Evolutionary conservation across 108 stramenopile genomes (phyloP), one percentile per base, ranked within the genome.

Genomic region (Schizochytrium sp.): DNA sequence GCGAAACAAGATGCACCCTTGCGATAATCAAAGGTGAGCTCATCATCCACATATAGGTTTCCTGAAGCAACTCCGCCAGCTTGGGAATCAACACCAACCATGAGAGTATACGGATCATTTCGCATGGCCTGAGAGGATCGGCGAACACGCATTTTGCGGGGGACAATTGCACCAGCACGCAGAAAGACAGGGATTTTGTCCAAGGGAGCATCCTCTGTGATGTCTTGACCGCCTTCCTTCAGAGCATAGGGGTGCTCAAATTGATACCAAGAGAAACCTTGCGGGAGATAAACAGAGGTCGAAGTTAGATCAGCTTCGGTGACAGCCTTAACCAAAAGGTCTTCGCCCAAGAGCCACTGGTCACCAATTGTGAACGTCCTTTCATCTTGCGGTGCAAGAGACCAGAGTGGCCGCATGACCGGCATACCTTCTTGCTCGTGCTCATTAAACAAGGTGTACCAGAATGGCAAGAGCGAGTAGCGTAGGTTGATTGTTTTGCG

Each of bases 331-430:
- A 99, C 97, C 40, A 99, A 95, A 61, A 99, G 91, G 87, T 96
- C 97, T n/a, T 94, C 90, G n/a, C 99, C 99, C 69, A 98, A 91
- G 88, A 99, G 89, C 93, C 96, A 99, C 90, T 97, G 95, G 91
- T 97, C 94, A 89, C 97, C 97, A 7, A 95, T 59, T 5, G 91
- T 87, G 87, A 92, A 96, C 12, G 95, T 87, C 15, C 72, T 91
- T 72, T 93, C 94, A 13, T 94, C 93, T 40, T 93, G 59, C n/a
- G 97, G 97, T 90, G 95, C 97, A 87, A 97, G 92, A 94, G 96
- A 95, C 96, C 96, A 98, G 93, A 98, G 95, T 15, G 96, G 95
- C 73, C 97, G 96, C 98, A 99, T 98, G n/a, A 98, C 96, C 19
- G 99, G 99, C 97, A 98, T 95, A 17, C 99, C 99, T 41, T 92